Base-by-base conservation (phyloP, 2,329 filamentous ascomycete species). In the Ophiobolus disseminans region DNA sequence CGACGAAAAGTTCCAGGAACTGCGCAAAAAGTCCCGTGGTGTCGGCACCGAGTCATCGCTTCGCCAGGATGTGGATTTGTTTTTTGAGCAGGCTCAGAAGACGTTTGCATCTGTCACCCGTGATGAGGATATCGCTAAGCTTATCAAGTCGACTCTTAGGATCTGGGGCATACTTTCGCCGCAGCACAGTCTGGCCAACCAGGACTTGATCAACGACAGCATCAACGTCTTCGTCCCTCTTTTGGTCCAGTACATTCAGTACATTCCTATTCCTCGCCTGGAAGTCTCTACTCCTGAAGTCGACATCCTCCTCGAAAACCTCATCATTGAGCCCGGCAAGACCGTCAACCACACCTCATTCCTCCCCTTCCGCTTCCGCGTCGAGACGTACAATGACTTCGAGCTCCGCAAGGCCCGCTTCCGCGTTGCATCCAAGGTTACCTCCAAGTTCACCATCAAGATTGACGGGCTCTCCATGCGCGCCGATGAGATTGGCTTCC, bases 271-370 rank as follows among this genome's bases (percentile, higher is more conserved):
- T 42, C 92, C 92, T 0, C 87, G 93, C 4, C 74, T 97, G n/a
- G 93, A 97, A 71, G 79, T 97, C 4, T 88, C 90, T 0, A 88
- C 87, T 3, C 92, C 91, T 0, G 86, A 89, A 25, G 80, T 96
- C 45, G 92, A 97, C 62, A 82, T 97, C 4, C 77, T 97, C 1
- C 77, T 97, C 2, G 93, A 97, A 68, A 97, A 96, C 57, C 79
- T 97, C 23, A 88, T 97, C 50, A 80, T 97, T 23, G 90, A 97
- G 66, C 93, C 93, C 0, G 93, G 93, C 5, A 81, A 81, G 48
- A 95, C 91, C 0, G 81, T 96, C 62, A 93, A 96, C 69, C 78
- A 87, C 53, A 90, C 88, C 3, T 96, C 92, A 0, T 97, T 97
- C 78, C 80, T 97, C 1, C 93, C 93, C 0, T 93, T 91, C 75